Conservation (phyloP, 2,329 filamentous ascomycete species). For the Hyphodiscus sp. region DNA sequence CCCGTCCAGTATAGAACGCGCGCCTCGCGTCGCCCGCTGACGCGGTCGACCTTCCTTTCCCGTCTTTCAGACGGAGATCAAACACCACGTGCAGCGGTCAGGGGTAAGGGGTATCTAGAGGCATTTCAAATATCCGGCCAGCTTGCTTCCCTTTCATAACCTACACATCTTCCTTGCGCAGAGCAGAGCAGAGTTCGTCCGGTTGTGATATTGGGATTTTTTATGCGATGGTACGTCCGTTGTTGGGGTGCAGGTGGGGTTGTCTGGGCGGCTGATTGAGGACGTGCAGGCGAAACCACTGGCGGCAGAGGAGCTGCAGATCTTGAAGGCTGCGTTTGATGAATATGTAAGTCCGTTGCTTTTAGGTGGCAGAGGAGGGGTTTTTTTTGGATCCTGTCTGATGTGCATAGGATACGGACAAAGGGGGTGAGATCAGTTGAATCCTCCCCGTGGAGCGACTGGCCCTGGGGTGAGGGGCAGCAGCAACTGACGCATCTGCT, state of each 20-base stretch:
- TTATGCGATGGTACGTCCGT: not conserved
- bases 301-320: slow-evolving; percentile 3
- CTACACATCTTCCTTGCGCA: not conserved
- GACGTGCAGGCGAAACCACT: slow-evolving; percentile 4
- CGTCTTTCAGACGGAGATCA: not conserved
- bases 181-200: no score
- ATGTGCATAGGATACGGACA: slow-evolving; percentile 6
- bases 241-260: not conserved
- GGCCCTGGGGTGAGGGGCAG: not conserved
- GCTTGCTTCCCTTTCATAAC: not conserved
- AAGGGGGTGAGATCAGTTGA: not conserved
- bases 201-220: not conserved
- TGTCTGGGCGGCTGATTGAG: not conserved
- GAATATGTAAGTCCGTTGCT: slow-evolving; percentile 2
- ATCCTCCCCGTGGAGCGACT: not conserved
- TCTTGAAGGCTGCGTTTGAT: slow-evolving; percentile 6
- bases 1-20: no score
- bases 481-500: not conserved
- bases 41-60: not conserved
- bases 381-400: not conserved
- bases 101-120: not conserved
- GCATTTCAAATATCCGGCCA: not conserved
- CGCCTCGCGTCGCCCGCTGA: not conserved
- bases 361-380: not conserved
- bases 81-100: not conserved